phyloP scores from a whole-genome alignment of 768 basidiomycete genomes.

The Calocybe cyanea region DNA sequence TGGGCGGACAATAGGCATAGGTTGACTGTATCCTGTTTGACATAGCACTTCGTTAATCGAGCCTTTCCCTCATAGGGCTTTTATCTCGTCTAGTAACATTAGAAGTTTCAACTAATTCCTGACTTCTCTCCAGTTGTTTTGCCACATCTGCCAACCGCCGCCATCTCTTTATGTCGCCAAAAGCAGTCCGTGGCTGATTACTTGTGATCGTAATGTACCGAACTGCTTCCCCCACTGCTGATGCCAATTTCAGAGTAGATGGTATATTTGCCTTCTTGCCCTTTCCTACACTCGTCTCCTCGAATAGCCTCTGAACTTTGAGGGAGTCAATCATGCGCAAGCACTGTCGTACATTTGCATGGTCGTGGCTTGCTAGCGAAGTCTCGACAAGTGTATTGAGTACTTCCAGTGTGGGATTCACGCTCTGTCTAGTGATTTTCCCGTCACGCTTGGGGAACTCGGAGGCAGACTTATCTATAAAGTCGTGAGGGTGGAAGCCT shows the following conservation, averaged over 20 bases:
- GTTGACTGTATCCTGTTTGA: constrained; percentile 2
- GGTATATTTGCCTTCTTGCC: constrained; percentile 36
- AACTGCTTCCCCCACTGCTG: constrained; percentile 38
- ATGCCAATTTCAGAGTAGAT: constrained; percentile 46
- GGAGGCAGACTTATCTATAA: constrained; percentile 42
- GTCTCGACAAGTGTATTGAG: constrained; percentile 56
- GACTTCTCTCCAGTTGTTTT: neutral
- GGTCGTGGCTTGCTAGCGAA: constrained; percentile 49
- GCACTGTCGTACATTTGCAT: constrained; percentile 53
- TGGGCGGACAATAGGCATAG: neutral
- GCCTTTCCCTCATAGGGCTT: constrained; percentile 7
- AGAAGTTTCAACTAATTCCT: constrained; percentile 15
- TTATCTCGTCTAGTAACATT: neutral
- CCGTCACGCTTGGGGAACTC: constrained; percentile 35
- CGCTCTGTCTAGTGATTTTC: constrained; percentile 38
- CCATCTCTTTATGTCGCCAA: constrained; percentile 26
- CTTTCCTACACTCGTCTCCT: constrained; percentile 18
- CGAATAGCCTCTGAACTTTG: constrained; percentile 28
- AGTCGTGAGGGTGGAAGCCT: constrained; percentile 54
- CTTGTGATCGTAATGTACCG: constrained; percentile 26
- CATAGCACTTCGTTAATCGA: constrained; percentile 7
- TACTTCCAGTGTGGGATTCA: constrained; percentile 47
- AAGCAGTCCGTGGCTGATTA: constrained; percentile 13
- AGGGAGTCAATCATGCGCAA: constrained; percentile 54
- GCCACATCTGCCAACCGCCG: constrained; percentile 22